These are phyloP conservation scores for Geosmithia putterillii DNA, from an alignment of 2,329 filamentous ascomycete genomes.

Conservation along the genomic window DNA sequence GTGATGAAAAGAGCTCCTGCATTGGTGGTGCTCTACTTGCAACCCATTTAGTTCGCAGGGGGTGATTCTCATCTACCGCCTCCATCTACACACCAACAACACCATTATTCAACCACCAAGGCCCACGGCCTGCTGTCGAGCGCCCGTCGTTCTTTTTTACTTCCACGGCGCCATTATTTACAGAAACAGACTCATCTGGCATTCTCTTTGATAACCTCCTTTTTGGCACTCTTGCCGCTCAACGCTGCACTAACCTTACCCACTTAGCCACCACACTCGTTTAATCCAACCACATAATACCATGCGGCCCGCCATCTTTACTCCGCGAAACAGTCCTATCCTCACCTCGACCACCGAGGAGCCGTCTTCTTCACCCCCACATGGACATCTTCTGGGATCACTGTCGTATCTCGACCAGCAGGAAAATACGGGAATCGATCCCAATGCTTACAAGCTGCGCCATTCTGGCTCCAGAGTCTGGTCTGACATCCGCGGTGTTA, in stretches of 20 bases:
- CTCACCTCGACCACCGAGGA: conserved; percentile 2
- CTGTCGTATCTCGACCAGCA: neutral
- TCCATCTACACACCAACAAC: neutral
- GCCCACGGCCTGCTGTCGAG: neutral
- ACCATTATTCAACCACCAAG: neutral
- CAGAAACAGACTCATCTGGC: neutral
- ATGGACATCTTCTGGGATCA: conserved; percentile 2
- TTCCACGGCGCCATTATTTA: neutral
- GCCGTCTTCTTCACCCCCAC: conserved; percentile 6
- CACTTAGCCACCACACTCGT: neutral
- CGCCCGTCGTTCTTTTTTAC: neutral
- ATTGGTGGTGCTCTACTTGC: neutral
- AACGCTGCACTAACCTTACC: too few relatives aligned
- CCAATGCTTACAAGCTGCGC: conserved; percentile 9
- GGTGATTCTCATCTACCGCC: neutral
- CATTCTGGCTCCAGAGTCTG: conserved; percentile 17
- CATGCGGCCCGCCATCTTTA: conserved; percentile 14
- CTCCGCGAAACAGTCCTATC: conserved; percentile 11
- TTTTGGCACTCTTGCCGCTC: too few relatives aligned
- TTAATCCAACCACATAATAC: conserved; percentile 4
- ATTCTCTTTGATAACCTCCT: conserved; percentile 3
- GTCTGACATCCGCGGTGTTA: conserved; percentile 19
- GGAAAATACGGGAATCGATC: neutral
- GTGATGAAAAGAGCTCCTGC: too few relatives aligned
- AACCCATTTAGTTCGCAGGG: neutral